Evolutionary conservation across 2,329 filamentous ascomycete species (phyloP).

Genomic region (Diaporthe nobilis): DNA sequence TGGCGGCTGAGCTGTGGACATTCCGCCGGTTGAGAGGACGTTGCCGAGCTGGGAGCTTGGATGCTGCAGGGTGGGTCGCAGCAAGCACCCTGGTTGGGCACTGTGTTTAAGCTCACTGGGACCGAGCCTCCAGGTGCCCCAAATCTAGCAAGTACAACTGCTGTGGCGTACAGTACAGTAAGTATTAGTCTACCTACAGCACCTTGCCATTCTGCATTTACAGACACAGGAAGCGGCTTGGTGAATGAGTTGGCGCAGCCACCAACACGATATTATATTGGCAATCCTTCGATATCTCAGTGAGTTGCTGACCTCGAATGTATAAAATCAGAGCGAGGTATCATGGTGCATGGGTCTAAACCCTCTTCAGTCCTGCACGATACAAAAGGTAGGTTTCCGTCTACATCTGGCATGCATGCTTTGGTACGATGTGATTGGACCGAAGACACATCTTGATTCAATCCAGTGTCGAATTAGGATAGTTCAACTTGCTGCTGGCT

Average conservation of each 20-base stretch:
- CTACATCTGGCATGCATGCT: too few species aligned
- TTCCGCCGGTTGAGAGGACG: background rate
- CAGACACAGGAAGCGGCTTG: background rate
- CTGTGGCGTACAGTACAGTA: background rate
- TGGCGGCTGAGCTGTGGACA: background rate
- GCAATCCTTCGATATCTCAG: background rate
- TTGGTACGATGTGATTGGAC: background rate
- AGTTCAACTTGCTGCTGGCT: background rate
- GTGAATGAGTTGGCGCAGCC: background rate
- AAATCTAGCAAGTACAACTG: background rate
- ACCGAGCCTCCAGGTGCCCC: background rate
- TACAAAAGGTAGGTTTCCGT: background rate
- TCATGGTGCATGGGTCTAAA: too few species aligned
- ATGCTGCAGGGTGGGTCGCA: background rate
- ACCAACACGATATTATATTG: background rate
- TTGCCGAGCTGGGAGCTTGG: conserved; percentile 17
- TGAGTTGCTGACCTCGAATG: background rate
- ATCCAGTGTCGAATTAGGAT: background rate
- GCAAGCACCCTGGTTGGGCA: background rate
- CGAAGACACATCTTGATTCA: background rate
- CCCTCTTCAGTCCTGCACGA: background rate
- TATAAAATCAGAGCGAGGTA: background rate
- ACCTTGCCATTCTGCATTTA: background rate
- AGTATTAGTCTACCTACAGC: too few species aligned
- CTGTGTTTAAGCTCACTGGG: background rate